Evolutionary conservation across 148 eudicot genomes (phyloP).

Genomic region (Camellia sinensis): DNA sequence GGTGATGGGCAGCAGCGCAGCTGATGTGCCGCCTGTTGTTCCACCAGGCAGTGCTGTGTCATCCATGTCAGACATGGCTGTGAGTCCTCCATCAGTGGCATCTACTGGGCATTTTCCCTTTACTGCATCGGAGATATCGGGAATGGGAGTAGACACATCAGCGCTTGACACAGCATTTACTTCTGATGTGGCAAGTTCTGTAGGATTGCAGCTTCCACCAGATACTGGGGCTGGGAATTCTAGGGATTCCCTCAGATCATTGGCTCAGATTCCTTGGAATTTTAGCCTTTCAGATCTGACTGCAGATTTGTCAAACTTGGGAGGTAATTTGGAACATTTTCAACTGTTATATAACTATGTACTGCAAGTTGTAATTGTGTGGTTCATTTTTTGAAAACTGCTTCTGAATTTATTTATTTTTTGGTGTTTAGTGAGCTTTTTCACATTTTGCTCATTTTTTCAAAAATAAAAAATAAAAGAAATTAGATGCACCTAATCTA

Average conservation of each 20-base stretch:
- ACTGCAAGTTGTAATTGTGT: background rate
- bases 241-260: slow-evolving; percentile 71
- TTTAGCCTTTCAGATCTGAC: slow-evolving; percentile 96
- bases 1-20: slow-evolving; percentile 62
- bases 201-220: slow-evolving; percentile 73
- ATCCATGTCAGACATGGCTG: slow-evolving; percentile 77
- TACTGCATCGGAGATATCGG: slow-evolving; percentile 74
- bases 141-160: slow-evolving; percentile 89
- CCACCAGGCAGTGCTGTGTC: slow-evolving; percentile 69
- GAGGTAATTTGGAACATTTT: slow-evolving; percentile 50
- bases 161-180: slow-evolving; percentile 83
- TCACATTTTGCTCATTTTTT: no score
- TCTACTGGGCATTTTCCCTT: slow-evolving; percentile 91
- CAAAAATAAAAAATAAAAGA: no score
- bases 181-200: slow-evolving; percentile 80
- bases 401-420: no score
- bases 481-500: no score
- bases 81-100: slow-evolving; percentile 93
- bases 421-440: no score
- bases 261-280: slow-evolving; percentile 95
- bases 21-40: slow-evolving; percentile 53
- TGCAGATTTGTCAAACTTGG: slow-evolving; percentile 92
- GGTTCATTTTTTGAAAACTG: no score
- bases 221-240: slow-evolving; percentile 82
- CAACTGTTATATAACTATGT: background rate